Conservation (phyloP, 495 filamentous ascomycete species). For the Haplographium delicatum region DNA sequence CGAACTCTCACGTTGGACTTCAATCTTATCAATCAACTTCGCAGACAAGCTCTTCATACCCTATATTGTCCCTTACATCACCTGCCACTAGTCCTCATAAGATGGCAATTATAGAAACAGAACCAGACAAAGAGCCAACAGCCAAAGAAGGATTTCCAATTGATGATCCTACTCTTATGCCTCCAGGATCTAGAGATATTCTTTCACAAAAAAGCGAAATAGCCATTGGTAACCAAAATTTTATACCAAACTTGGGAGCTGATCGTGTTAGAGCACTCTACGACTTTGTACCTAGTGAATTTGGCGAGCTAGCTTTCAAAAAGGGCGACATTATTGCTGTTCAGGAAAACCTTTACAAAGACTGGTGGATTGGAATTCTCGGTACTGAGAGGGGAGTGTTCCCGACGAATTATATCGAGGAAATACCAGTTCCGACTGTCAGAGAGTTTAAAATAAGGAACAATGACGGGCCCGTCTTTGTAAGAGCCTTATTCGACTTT, state of each 20-base stretch:
- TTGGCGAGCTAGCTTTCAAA: not conserved
- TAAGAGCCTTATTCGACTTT: not conserved
- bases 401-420: constrained; percentile 3
- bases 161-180: too few species aligned
- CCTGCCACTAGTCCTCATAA: too few species aligned
- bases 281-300: not conserved
- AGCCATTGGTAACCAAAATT: too few species aligned
- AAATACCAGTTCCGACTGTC: not conserved
- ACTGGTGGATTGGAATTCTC: not conserved
- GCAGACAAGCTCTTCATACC: not conserved
- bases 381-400: not conserved
- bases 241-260: too few species aligned
- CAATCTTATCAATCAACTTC: not conserved
- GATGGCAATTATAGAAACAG: not conserved
- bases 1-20: not conserved
- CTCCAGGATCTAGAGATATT: too few species aligned
- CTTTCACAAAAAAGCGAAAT: too few species aligned
- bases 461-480: not conserved
- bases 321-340: not conserved
- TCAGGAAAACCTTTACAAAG: not conserved
- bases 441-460: too few species aligned
- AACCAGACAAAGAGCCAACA: too few species aligned
- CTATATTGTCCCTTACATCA: not conserved
- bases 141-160: too few species aligned
- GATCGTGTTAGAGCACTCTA: not conserved